Base-by-base conservation (phyloP, 2,329 filamentous ascomycete species). In the Colletotrichum orbiculare region DNA sequence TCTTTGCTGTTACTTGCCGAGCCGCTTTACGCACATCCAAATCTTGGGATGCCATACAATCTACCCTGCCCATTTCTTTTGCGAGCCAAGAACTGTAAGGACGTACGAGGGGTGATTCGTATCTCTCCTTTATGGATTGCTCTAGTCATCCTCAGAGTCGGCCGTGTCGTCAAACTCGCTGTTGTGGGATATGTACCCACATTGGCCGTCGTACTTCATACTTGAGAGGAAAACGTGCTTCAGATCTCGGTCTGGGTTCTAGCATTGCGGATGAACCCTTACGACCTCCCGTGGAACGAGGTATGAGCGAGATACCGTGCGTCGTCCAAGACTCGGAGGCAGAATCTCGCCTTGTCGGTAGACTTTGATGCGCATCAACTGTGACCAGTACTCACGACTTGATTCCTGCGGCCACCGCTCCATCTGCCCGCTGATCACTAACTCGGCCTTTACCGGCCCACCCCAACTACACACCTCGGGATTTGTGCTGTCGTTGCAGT, bases 401-500 rank as follows among this genome's bases (percentile, higher is more conserved):
- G 57, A 47, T 8, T 60, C 2, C 3, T 9, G 5, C 0, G 13
- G 11, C 25, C 41, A 12, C 2, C 49, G 12, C 8, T 48, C 49
- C 41, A 54, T 54, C 2, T 0, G 17, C 8, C 49, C 42, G 4
- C 42, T 11, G 25, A 60, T 54, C 2, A 60, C 17, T 17, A 54
- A 8, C 17, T 48, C 42, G 0, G 17, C 49, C 37, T 34, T 10
- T 4, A 54, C 48, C 0, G 57, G 57, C 0, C 49, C 42, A 1
- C 49, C 2, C 57, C 57, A 54, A 8, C 4, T 10, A 8, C 25
- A 48, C 11, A 17, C 0, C 8, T 8, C 41, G 6, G 9, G 9
- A 11, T 10, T 10, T 2, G 0, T 17, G 0, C 8, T 6, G n/a
- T 50, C 7, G 2, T 25, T n/a, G 1, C 10, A 8, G 9, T 13